Base-by-base conservation (phyloP, 2,329 filamentous ascomycete species). In the Pyrenochaeta sp. region DNA sequence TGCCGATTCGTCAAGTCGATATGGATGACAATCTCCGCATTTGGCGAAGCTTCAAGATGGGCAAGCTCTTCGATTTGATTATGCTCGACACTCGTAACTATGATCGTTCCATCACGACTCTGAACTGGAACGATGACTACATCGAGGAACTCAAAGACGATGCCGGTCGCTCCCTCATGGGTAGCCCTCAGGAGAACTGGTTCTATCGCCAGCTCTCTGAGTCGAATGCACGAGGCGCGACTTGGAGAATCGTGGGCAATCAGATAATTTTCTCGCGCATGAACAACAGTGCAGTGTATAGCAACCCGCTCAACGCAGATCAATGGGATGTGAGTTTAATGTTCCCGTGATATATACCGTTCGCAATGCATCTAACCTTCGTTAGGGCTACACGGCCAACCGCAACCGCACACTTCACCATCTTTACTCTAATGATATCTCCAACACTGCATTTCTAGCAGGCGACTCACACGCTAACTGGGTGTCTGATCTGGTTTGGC, bases 111-210 rank as follows among this genome's bases (percentile, higher is more conserved):
- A 78, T 79, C 49, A 66, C 56, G 2, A 72, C 65, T 2, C 51
- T 58, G 0, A 37, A 62, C 1, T 57, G 83, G 81, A 90, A 90
- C 66, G 81, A 83, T 5, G 78, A 84, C 36, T 90, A 90, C 67
- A 78, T 89, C 43, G 79, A 84, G 50, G 65, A 80, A 2, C 86
- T 91, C 56, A 85, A 81, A 27, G 84, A 91, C 64, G 88, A 92
- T 56, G 85, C 88, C 6, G 84, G 85, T 9, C 84, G 90, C 3
- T 84, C 84, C 0, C 77, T 92, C 61, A 91, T 92, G 89, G 90
- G 90, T 1, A 80, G 82, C 2, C 83, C 83, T 12, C 90, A 92
- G 72, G 90, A 92, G 74, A 85, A 86, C 64, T 92, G 90, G 90
- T 73, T 75, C 30, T 74, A 68, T 47, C 56, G 56, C 42, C 78